Evolutionary conservation across 2,329 filamentous ascomycete species (phyloP).

Genomic region (Calcarisporium arbuscula): DNA sequence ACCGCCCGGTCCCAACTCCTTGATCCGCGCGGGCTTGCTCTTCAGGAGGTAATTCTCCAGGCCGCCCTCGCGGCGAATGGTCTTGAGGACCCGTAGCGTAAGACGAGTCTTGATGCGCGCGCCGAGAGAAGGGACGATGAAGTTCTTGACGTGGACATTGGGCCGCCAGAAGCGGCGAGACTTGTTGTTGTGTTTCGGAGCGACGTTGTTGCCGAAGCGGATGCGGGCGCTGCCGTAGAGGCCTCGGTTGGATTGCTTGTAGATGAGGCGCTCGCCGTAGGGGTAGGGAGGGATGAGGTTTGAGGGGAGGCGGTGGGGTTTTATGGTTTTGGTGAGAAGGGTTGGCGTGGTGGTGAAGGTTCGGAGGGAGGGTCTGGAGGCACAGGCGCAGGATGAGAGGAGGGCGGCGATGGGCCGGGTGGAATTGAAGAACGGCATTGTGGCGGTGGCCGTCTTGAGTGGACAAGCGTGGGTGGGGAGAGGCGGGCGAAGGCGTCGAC

Average conservation of each 20-base stretch:
- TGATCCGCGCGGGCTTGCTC: constrained; percentile 68
- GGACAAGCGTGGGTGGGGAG: too few species aligned
- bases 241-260: constrained; percentile 74
- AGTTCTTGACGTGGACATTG: constrained; percentile 63
- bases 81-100: constrained; percentile 62
- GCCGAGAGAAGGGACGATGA: constrained; percentile 58
- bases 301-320: constrained; percentile 36
- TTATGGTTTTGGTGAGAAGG: constrained; percentile 33
- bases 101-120: constrained; percentile 61
- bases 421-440: too few species aligned
- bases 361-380: constrained; percentile 11
- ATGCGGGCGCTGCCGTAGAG: constrained; percentile 66
- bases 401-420: constrained; percentile 5
- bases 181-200: constrained; percentile 63
- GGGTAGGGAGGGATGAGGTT: constrained; percentile 62
- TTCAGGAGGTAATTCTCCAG: constrained; percentile 89
- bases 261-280: constrained; percentile 61
- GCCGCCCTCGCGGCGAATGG: constrained; percentile 79
- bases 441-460: too few species aligned
- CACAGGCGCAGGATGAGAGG: constrained; percentile 7
- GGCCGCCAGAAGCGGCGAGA: constrained; percentile 68
- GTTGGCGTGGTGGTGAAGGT: constrained; percentile 32
- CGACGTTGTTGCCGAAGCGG: constrained; percentile 74
- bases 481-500: too few species aligned
- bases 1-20: constrained; percentile 80